phyloP scores from a whole-genome alignment of 2,329 filamentous ascomycete species.

The Sporothrix phasma region DNA sequence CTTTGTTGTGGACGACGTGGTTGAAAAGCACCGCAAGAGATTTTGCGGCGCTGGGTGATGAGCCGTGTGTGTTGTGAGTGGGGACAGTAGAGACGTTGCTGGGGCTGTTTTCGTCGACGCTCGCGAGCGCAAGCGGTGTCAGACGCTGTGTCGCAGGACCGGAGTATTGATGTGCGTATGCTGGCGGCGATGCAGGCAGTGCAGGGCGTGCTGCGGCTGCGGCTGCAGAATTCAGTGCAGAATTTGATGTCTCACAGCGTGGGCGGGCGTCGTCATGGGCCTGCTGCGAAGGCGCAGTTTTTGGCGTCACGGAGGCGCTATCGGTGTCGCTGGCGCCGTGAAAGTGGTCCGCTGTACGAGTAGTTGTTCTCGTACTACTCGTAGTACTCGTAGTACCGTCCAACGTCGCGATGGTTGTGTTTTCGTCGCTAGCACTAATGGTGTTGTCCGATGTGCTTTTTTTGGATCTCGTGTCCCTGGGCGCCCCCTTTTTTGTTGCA shows the following conservation, averaged over 20 bases:
- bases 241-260: not conserved
- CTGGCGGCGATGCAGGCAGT: not conserved
- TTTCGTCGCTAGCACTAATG: not conserved
- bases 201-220: not conserved
- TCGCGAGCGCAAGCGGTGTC: not conserved
- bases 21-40: not conserved
- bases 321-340: not conserved
- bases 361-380: no score
- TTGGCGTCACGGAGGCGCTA: not conserved
- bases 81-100: no score
- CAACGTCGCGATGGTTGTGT: not conserved
- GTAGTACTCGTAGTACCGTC: not conserved
- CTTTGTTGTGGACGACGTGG: not conserved
- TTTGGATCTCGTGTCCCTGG: conserved; percentile 10
- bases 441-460: not conserved
- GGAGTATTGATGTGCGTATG: not conserved
- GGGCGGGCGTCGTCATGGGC: not conserved
- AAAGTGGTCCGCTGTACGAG: not conserved
- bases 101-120: not conserved
- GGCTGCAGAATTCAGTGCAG: not conserved
- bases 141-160: conserved; percentile 1
- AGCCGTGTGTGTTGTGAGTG: not conserved
- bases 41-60: not conserved
- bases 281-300: not conserved
- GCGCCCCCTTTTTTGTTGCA: conserved; percentile 13